Evolutionary conservation across 2,329 filamentous ascomycete genomes (phyloP).

Genomic region (Paecilomyces dactylethromorphus): DNA sequence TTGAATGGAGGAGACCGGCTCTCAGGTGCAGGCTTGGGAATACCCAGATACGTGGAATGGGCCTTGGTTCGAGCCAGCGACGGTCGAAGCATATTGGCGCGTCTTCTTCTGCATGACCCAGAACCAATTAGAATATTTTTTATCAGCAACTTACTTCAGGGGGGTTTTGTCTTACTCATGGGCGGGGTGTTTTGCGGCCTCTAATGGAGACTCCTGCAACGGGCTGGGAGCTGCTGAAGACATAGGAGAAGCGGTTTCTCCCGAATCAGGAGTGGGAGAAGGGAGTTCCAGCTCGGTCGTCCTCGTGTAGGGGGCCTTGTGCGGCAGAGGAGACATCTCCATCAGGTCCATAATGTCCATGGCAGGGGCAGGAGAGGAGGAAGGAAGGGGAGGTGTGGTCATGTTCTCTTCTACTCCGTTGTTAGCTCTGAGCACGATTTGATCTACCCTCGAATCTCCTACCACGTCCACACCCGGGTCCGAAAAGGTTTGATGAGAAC

Average conservation of each 20-base stretch:
- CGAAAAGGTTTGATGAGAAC: conserved; percentile 68
- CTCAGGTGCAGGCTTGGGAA: conserved; percentile 56
- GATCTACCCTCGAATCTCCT: conserved; percentile 17
- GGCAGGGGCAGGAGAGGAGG: conserved; percentile 69
- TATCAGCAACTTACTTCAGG: neutral
- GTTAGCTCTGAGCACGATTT: conserved; percentile 14
- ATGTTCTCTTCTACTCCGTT: conserved; percentile 56
- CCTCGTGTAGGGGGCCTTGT: conserved; percentile 66
- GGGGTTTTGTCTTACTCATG: conserved; percentile 27
- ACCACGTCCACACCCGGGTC: conserved; percentile 54
- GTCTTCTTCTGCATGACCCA: conserved; percentile 51
- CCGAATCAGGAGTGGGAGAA: conserved; percentile 62
- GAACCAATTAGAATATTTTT: conserved; percentile 12
- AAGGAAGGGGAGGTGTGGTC: conserved; percentile 76
- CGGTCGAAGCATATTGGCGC: conserved; percentile 64
- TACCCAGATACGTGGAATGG: conserved; percentile 60
- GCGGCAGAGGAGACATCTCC: conserved; percentile 89
- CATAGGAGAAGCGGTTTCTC: conserved; percentile 36
- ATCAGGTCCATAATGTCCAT: conserved; percentile 85
- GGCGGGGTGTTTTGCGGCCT: conserved; percentile 18
- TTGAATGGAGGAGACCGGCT: conserved; percentile 66
- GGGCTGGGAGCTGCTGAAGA: conserved; percentile 31
- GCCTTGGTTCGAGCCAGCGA: conserved; percentile 70
- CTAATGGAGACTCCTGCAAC: conserved; percentile 32
- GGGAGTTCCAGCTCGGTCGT: conserved; percentile 57